Evolutionary conservation across 2,329 filamentous ascomycete genomes (phyloP).

Genomic region (Cercospora sp.): DNA sequence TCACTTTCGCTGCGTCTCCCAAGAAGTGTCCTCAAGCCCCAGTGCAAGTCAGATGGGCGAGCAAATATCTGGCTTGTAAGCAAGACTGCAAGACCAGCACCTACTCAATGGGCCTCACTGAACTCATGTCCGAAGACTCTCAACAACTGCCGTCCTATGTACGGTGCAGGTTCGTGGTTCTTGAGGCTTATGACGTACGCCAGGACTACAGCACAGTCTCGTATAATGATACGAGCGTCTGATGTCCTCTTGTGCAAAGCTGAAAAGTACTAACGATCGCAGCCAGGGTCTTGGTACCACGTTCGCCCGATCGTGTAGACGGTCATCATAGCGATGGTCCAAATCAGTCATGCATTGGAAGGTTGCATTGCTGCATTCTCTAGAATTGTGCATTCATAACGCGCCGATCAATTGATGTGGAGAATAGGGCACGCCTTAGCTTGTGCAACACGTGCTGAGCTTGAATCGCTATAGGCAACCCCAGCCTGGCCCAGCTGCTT

Average conservation of each 20-base stretch:
- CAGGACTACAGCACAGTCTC: not conserved
- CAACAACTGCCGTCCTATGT: not conserved
- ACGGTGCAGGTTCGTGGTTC: not conserved
- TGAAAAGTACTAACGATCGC: not conserved
- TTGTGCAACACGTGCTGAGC: not conserved
- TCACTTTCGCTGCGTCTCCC: not conserved
- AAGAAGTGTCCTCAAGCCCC: not conserved
- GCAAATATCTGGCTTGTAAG: not conserved
- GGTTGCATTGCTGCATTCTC: not conserved
- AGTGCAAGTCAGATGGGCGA: not conserved
- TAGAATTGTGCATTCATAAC: not conserved
- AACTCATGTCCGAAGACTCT: not conserved
- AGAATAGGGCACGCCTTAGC: not conserved
- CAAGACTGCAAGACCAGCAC: not conserved
- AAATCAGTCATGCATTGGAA: not conserved
- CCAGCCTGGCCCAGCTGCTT: not conserved
- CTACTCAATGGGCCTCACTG: not conserved
- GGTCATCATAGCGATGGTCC: not conserved
- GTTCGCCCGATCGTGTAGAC: not conserved
- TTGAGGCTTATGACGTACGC: not conserved
- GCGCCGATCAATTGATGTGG: not conserved
- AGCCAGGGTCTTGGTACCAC: not conserved
- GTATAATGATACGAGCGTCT: not conserved
- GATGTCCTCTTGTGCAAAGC: not conserved
- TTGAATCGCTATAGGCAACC: constrained; percentile 2